Base-by-base conservation (phyloP, 2,329 filamentous ascomycete species). In the Furcasterigmium sp. region DNA sequence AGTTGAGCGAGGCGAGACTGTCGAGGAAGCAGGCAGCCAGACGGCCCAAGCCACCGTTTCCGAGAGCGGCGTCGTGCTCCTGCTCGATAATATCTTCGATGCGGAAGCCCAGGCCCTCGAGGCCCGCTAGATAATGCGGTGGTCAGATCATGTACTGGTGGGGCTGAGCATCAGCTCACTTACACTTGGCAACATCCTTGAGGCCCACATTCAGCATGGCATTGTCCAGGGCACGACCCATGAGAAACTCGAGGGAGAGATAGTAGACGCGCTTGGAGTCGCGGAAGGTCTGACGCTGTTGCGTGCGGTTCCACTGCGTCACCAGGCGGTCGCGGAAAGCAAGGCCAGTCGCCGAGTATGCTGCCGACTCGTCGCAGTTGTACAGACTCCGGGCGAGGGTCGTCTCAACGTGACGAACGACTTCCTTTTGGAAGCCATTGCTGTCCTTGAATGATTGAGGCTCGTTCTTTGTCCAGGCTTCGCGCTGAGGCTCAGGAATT, bases 231-330 rank as follows among this genome's bases (percentile, higher is more conserved):
- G 93, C 87, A 60, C 93, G 79, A 34, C 93, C 93, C 93, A 98
- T 98, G 57, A 98, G 71, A 58, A 98, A 98, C 68, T 98, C 93
- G 46, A 98, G 80, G 53, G 91, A 96, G 47, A 98, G 79, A 63
- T 98, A 98, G 72, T 98, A 98, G 54, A 98, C 80, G 48, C 93
- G 82, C 77, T 98, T 98, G 67, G 82, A 82, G 62, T 97, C 93
- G 45, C 79, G 76, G 57, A 87, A 89, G 0, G 91, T 96, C 68
- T 98, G 93, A 48, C 85, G 84, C 72, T 98, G 93, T 71, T 98
- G 93, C 37, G 93, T 98, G 68, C 85, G 90, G 72, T 97, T 98
- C 93, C 93, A 98, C 54, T 95, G 89, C 50, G 93, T 84, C 58
- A 98, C 84, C 60, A 98, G 74, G 41, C 90, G 84, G 64, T 98